Percentiles rank a stretch among this genome's conserved stretches.
Evolutionary conservation across 306 rosid species (phyloP).

Genomic region (Prunus davidiana): DNA sequence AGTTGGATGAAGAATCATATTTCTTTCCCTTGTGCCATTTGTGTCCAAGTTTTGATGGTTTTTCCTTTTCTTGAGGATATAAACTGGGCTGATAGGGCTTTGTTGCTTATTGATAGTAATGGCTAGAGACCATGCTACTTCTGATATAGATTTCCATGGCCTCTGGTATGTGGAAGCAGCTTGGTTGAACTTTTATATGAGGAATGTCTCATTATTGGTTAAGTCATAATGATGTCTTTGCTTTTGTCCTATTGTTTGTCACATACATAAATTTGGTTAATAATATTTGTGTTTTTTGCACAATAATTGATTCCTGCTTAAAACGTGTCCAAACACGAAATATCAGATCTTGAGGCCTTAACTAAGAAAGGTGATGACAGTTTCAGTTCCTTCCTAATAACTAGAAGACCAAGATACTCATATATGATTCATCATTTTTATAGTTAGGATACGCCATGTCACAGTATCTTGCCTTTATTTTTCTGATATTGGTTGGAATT

Average conservation of each 20-base stretch:
- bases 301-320: neutral
- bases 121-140: neutral
- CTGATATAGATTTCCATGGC: neutral
- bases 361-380: neutral
- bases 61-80: neutral
- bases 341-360: neutral
- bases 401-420: neutral
- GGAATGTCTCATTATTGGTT: neutral
- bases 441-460: slow-evolving; percentile 7
- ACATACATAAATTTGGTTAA: neutral
- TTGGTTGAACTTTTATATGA: neutral
- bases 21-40: neutral
- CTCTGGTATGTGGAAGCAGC: neutral
- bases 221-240: neutral
- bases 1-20: neutral
- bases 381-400: slow-evolving; percentile 3
- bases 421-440: neutral
- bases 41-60: neutral
- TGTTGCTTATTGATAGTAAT: neutral
- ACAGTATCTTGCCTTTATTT: slow-evolving; percentile 4
- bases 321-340: neutral
- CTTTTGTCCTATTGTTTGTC: no score
- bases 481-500: slow-evolving; percentile 23
- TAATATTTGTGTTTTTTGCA: neutral
- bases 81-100: neutral